phyloP scores from a whole-genome alignment of 1,284 basidiomycete genomes.

The Pseudozyma hubeiensis region DNA sequence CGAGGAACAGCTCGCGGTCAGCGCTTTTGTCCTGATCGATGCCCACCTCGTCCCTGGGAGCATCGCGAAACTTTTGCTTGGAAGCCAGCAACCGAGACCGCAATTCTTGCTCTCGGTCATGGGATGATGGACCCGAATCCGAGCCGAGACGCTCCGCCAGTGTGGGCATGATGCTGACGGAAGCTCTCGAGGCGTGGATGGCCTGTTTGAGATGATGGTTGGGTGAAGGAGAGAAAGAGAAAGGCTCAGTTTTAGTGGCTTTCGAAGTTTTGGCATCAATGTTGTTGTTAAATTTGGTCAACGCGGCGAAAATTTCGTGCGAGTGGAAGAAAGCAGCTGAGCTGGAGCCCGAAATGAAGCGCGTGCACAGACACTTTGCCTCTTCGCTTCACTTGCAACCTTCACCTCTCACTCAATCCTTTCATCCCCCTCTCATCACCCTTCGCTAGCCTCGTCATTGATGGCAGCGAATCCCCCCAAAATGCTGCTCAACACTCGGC shows the following conservation, averaged over 20 bases:
- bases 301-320: constrained; percentile 15
- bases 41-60: neutral
- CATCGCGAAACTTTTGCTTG: constrained; percentile 12
- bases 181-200: neutral
- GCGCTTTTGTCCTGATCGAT: neutral
- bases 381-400: neutral
- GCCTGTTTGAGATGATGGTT: constrained; percentile 6
- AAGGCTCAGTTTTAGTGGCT: constrained; percentile 12
- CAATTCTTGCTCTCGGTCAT: constrained; percentile 30
- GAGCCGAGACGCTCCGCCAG: constrained; percentile 29
- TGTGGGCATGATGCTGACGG: constrained; percentile 21
- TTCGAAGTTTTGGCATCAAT: too few species aligned
- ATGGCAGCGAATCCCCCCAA: constrained; percentile 1
- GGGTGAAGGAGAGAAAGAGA: constrained; percentile 5
- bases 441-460: constrained; percentile 2
- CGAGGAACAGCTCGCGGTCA: neutral
- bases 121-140: constrained; percentile 7
- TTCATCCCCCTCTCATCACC: neutral
- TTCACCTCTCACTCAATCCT: neutral
- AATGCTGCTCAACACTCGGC: neutral
- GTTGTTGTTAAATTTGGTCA: too few species aligned
- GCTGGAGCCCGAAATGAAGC: constrained; percentile 17
- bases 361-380: constrained; percentile 35
- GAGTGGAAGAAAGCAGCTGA: constrained; percentile 39
- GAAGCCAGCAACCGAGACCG: constrained; percentile 38